Evolutionary conservation across 2,329 filamentous ascomycete genomes (phyloP).

Genomic region (Fusarium agapanthi): DNA sequence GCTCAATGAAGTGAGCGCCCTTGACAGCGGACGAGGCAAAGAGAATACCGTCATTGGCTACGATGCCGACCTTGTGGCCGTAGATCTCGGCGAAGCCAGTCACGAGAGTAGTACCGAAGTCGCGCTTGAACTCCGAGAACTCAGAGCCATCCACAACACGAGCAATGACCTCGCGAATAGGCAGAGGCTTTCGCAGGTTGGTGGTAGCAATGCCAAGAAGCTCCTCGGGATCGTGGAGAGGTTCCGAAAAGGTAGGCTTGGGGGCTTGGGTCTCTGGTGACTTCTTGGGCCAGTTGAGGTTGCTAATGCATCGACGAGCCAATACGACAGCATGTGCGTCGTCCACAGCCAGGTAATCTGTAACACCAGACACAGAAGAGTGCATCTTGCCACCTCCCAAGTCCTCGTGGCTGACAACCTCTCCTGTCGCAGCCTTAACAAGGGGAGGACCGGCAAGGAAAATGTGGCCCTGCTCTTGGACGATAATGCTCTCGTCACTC

Average conservation of each 20-base stretch:
- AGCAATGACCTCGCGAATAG: constrained; percentile 89
- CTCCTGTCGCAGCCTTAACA: constrained; percentile 95
- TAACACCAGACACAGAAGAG: constrained; percentile 89
- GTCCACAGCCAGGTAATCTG: constrained; percentile 93
- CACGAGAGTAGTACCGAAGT: constrained; percentile 88
- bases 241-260: constrained; percentile 70
- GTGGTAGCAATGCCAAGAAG: constrained; percentile 89
- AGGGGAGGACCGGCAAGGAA: constrained; percentile 94
- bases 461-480: constrained; percentile 94
- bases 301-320: constrained; percentile 82
- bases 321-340: constrained; percentile 91
- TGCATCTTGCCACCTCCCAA: constrained; percentile 91
- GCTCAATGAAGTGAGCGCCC: constrained; percentile 95
- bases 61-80: constrained; percentile 88
- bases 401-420: constrained; percentile 89
- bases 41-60: constrained; percentile 96
- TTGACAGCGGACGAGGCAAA: constrained; percentile 91
- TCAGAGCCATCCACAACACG: constrained; percentile 90
- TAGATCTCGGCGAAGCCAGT: constrained; percentile 93
- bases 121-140: constrained; percentile 93
- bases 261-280: constrained; percentile 49
- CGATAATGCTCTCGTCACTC: constrained; percentile 98
- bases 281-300: constrained; percentile 84
- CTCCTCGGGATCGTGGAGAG: constrained; percentile 81
- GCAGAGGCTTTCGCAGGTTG: constrained; percentile 85